These are phyloP conservation scores for Solanum hybrid DNA, from an alignment of 305 asterid genomes.

Conservation along the genomic window DNA sequence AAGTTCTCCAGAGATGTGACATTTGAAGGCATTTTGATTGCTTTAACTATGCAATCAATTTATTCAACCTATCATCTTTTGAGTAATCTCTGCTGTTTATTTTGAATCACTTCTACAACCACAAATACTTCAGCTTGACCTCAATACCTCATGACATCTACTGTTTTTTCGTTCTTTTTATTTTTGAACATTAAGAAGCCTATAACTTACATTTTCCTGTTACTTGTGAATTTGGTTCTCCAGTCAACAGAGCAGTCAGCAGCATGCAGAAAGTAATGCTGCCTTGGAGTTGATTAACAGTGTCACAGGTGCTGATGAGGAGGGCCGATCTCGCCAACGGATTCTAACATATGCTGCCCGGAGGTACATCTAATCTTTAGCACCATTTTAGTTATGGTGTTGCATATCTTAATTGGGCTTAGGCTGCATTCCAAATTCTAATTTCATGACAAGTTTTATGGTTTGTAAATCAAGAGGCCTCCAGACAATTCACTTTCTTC, in stretches of 20 bases:
- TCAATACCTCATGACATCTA: not conserved
- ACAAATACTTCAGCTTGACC: not conserved
- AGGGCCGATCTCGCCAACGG: conserved; percentile 95
- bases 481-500: not conserved
- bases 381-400: conserved; percentile 6
- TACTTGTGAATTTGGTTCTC: conserved; percentile 3
- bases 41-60: not conserved
- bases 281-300: conserved; percentile 91
- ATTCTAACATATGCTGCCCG: conserved; percentile 92
- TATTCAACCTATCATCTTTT: not conserved
- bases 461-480: not conserved
- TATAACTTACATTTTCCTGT: not conserved
- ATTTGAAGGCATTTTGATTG: not conserved
- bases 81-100: not conserved
- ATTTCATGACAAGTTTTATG: not conserved
- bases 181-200: not conserved
- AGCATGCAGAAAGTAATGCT: conserved; percentile 56
- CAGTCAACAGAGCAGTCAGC: conserved; percentile 61
- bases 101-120: not conserved
- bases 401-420: not conserved
- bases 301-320: conserved; percentile 90
- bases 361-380: conserved; percentile 47
- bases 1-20: not conserved
- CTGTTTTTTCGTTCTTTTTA: not conserved
- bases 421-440: not conserved